Evolutionary conservation across 805 yeast genomes (phyloP).

Genomic region (Lipomyces kockii): DNA sequence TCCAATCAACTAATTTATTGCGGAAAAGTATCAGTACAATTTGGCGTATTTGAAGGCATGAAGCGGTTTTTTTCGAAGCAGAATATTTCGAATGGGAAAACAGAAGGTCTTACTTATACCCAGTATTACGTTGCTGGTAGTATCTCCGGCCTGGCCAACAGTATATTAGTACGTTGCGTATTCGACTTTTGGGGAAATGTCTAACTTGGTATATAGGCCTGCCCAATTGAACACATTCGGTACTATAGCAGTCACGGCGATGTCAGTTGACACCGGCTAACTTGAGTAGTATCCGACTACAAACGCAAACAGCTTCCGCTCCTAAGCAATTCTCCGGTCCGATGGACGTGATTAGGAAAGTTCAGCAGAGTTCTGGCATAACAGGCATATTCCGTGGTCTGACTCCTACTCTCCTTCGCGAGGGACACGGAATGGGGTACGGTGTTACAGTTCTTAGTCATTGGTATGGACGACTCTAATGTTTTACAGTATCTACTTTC

Average conservation of each 20-base stretch:
- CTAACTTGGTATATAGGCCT: conserved; percentile 10
- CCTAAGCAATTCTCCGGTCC: conserved; percentile 71
- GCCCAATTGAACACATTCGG: conserved; percentile 36
- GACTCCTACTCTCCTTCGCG: conserved; percentile 80
- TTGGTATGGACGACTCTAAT: background rate
- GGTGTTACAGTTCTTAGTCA: conserved; percentile 2
- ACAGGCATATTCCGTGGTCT: conserved; percentile 78
- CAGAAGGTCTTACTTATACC: conserved; percentile 51
- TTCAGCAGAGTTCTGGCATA: conserved; percentile 60
- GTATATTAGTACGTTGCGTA: conserved; percentile 54
- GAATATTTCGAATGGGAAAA: conserved; percentile 46
- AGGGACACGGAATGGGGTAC: conserved; percentile 80
- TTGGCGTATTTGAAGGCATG: conserved; percentile 93
- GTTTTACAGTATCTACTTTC: conserved; percentile 59
- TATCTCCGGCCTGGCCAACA: conserved; percentile 91
- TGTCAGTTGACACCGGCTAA: background rate
- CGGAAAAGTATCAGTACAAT: conserved; percentile 74
- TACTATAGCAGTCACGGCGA: background rate
- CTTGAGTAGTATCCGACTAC: conserved; percentile 81
- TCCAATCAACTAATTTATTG: background rate
- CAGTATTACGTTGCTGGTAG: conserved; percentile 86
- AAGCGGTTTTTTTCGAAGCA: conserved; percentile 67
- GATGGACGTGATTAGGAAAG: conserved; percentile 65
- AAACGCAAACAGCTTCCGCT: conserved; percentile 70
- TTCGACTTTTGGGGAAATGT: background rate